Base-by-base conservation (phyloP, 2,329 filamentous ascomycete genomes). In the Trichoderma cornu-damae region DNA sequence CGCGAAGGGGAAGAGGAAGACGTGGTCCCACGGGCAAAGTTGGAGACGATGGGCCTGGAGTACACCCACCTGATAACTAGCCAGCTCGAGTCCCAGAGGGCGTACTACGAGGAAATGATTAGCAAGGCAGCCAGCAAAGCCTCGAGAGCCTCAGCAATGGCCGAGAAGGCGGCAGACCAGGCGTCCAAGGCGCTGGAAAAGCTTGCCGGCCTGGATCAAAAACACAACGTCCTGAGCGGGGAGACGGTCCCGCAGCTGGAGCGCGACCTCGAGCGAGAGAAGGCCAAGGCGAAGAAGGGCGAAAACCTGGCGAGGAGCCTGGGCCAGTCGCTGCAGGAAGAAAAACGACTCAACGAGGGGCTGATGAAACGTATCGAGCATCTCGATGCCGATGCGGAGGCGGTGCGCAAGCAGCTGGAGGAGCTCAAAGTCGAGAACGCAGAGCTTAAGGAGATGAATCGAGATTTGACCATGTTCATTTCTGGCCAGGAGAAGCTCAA, bases 81-180 rank as follows among this genome's bases (percentile, higher is more conserved):
- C 59, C 94, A 99, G 68, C 83, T 99, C 2, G 94, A 97, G 69
- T 91, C 87, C 42, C 94, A 99, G 70, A 84, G 94, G 8, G 80
- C 89, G 0, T 99, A 97, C 72, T 99, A 96, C 65, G 93, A 97
- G 70, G 93, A 96, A 64, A 85, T 96, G 70, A 82, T 99, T 52
- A 87, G 86, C 66, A 90, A 95, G 61, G 90, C 90, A 0, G 91
- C 88, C 0, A 90, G 96, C 71, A 97, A 97, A 74, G 92, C 92
- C 0, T 81, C 86, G 1, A 84, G 87, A 66, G 90, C 92, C 0
- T 79, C 83, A 0, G 78, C 83, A 0, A 78, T 82, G 0, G 89
- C 88, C 0, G 85, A 89, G 60, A 78, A 78, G 47, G 86, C 88
- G 0, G 73, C 75, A 0, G 68, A 70, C 0, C 75, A 77, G 61